Conservation (phyloP, 2,329 filamentous ascomycete genomes). For the Cytospora mali region DNA sequence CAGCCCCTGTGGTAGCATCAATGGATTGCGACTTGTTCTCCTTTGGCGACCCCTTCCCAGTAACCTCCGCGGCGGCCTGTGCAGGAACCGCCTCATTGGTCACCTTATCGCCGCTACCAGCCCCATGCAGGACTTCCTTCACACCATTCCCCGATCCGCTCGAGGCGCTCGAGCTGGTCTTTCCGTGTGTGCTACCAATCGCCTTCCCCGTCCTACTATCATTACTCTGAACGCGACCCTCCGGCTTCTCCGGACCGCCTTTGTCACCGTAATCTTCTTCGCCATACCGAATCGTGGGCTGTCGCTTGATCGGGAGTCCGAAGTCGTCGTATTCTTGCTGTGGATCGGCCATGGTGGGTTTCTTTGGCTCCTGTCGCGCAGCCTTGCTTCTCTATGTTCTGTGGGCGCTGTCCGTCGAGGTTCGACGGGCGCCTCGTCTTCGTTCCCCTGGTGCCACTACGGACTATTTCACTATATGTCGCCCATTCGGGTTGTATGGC, state of each 20-base stretch:
- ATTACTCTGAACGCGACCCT: constrained; percentile 12
- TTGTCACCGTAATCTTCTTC: constrained; percentile 13
- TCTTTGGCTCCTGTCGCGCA: too few relatives aligned
- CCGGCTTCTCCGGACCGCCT: not conserved
- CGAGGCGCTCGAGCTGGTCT: too few relatives aligned
- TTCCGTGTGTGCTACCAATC: too few relatives aligned
- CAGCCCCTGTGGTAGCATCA: too few relatives aligned
- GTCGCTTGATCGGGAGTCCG: constrained; percentile 62
- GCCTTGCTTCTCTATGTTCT: not conserved
- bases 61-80: not conserved
- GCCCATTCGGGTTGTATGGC: not conserved
- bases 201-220: constrained; percentile 2
- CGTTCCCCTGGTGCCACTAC: not conserved
- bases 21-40: too few relatives aligned
- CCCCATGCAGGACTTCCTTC: not conserved
- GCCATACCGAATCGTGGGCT: constrained; percentile 43
- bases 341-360: not conserved
- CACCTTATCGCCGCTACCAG: constrained; percentile 31
- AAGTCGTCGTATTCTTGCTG: constrained; percentile 66
- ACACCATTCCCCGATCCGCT: not conserved
- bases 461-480: not conserved
- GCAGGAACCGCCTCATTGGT: constrained; percentile 35
- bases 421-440: not conserved
- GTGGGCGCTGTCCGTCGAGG: not conserved
- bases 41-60: not conserved